phyloP scores from a whole-genome alignment of 2,329 filamentous ascomycete genomes.

The Diaporthe caulivora region DNA sequence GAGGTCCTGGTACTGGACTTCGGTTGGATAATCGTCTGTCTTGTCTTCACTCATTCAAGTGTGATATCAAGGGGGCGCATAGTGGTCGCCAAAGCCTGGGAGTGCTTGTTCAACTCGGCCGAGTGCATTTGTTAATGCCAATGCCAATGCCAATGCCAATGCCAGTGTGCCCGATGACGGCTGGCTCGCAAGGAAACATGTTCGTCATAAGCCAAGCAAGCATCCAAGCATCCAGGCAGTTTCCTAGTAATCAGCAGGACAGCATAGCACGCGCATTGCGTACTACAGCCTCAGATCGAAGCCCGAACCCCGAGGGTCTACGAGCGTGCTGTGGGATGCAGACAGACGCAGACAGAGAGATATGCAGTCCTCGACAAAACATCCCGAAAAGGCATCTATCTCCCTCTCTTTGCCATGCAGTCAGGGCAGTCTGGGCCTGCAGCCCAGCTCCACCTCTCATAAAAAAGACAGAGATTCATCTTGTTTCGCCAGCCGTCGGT shows the following conservation, averaged over 20 bases:
- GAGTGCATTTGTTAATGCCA: not conserved
- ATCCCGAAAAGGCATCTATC: not conserved
- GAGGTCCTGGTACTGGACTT: not conserved
- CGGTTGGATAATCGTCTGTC: not conserved
- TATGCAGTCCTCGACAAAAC: not conserved
- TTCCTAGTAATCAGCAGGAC: not conserved
- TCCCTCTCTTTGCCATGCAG: not conserved
- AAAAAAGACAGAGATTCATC: slow-evolving; percentile 22
- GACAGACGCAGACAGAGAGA: too few species aligned
- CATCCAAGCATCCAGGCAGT: slow-evolving; percentile 9
- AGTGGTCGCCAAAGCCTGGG: not conserved
- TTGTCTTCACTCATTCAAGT: not conserved
- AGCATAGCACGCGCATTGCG: too few species aligned
- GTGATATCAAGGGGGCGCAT: not conserved
- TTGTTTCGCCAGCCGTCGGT: slow-evolving; percentile 19
- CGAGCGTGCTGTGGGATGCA: too few species aligned
- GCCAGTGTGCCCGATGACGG: slow-evolving; percentile 11
- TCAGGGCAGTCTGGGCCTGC: slow-evolving; percentile 1
- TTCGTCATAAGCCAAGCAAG: slow-evolving; percentile 26
- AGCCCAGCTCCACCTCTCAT: slow-evolving; percentile 3
- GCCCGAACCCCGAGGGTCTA: not conserved
- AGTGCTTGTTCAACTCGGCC: not conserved
- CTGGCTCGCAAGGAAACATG: not conserved
- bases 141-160: not conserved
- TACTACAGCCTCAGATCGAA: not conserved